Base-by-base conservation (phyloP, 2,329 filamentous ascomycete species). In the Harringtonia aguacate region DNA sequence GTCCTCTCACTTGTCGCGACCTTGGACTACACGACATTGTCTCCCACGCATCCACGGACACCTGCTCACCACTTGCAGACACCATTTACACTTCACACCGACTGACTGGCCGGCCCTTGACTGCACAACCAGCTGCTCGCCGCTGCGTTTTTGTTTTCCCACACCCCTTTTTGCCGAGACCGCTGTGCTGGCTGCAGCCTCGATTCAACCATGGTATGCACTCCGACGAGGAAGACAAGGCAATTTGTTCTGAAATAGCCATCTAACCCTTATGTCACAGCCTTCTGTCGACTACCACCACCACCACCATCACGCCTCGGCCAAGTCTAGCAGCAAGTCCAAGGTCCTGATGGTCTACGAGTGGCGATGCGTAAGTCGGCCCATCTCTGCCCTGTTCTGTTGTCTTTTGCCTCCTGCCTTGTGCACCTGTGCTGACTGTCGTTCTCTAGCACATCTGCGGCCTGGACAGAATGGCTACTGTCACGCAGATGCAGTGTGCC, bases 401-500 rank as follows among this genome's bases (percentile, higher is more conserved):
- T n/a, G n/a, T n/a, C n/a, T n/a, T n/a, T n/a, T n/a, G 7, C 9
- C 30, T 13, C n/a, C 18, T 13, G 18, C 12, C 9, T 33, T 28
- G 13, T 21, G 9, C 18, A 3, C 13, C 10, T 14, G 10, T 28
- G 20, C 34, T 47, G 18, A 43, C 39, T 7, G 34, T 21, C 24
- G 4, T 6, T 27, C 34, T n/a, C n/a, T n/a, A 51, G 49, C 49
- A 51, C 28, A 35, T 44, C 15, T 51, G 49, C 22, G 49, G 44
- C n/a, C 38, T 51, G 4, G 41, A 18, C 18, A 46, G 43, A 28
- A 46, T 51, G 49, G 38, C 22, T 7, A 43, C 46, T n/a, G 39
- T 51, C 13, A 49, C 47, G 3, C 42, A 46, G 35, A 24, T 39
- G 8, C 30, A 46, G 12, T 51, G 49, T 24, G 36, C 40, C 36